phyloP scores from a whole-genome alignment of 2,329 filamentous ascomycete genomes.

The Phyllosticta paracitricarpa region DNA sequence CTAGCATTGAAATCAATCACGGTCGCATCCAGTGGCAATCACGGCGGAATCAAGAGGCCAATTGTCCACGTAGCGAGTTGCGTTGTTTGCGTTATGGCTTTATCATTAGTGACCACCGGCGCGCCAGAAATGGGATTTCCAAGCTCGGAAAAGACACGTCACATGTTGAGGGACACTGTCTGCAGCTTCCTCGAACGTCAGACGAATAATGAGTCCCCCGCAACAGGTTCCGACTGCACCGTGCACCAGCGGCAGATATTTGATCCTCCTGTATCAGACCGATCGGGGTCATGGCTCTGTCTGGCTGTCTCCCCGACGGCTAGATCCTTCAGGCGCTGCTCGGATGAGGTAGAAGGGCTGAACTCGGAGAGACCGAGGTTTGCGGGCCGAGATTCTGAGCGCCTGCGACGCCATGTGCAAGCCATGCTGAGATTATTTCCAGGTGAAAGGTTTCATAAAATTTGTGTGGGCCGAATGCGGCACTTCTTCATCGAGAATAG shows the following conservation, averaged over 20 bases:
- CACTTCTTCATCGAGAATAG: background rate
- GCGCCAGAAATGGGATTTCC: no score
- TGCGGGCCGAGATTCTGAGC: background rate
- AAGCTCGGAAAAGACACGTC: conserved; percentile 2
- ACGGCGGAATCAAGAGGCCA: no score
- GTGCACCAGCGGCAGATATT: background rate
- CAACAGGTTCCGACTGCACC: background rate
- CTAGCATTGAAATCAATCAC: no score
- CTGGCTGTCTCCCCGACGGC: background rate
- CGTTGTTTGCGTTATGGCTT: no score
- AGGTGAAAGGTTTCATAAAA: background rate
- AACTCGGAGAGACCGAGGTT: background rate
- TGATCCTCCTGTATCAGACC: background rate
- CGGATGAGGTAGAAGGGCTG: background rate
- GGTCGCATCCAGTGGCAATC: no score
- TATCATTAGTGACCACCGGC: no score
- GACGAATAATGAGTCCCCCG: background rate
- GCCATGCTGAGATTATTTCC: background rate
- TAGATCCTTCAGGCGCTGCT: background rate
- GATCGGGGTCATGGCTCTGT: background rate
- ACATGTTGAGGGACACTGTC: background rate
- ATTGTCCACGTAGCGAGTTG: no score
- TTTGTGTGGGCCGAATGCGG: background rate
- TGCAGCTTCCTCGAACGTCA: background rate
- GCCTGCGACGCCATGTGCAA: background rate